Evolutionary conservation across 805 yeast genomes (phyloP).

Genomic region (Metschnikowia chrysomelidarum): DNA sequence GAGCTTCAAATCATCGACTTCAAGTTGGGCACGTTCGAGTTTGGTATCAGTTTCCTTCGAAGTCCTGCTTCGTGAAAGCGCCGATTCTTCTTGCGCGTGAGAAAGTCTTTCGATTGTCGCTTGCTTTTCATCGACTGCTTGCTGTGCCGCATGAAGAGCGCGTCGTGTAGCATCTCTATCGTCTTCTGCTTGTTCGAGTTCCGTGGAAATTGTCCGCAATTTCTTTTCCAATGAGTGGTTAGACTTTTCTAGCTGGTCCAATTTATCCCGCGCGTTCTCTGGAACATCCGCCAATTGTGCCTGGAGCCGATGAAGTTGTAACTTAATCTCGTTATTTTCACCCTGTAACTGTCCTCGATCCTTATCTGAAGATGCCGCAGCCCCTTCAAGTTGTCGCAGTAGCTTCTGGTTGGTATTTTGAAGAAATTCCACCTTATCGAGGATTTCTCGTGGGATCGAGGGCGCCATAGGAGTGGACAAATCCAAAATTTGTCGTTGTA

Average conservation of each 20-base stretch:
- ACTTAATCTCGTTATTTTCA: conserved; percentile 15
- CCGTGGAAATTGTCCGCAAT: conserved; percentile 1
- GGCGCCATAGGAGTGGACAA: conserved; percentile 6
- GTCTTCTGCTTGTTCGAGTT: conserved; percentile 9
- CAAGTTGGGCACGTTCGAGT: conserved; percentile 11
- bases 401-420: conserved; percentile 22
- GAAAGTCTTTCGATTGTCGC: conserved; percentile 6
- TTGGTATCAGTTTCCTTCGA: conserved; percentile 6
- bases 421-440: conserved; percentile 20
- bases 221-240: conserved; percentile 2
- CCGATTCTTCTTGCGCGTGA: conserved; percentile 8
- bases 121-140: conserved; percentile 1
- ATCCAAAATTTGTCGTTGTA: conserved; percentile 7
- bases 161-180: conserved; percentile 4
- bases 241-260: conserved; percentile 4
- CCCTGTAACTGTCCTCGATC: conserved; percentile 5
- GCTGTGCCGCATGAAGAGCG: conserved; percentile 2
- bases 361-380: conserved; percentile 7
- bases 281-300: conserved; percentile 9
- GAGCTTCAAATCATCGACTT: conserved; percentile 9
- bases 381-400: conserved; percentile 16
- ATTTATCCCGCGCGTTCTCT: conserved; percentile 9
- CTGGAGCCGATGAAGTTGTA: conserved; percentile 13
- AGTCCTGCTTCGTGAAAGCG: conserved; percentile 11
- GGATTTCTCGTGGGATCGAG: conserved; percentile 15